Base-by-base conservation (phyloP, 1,284 basidiomycete genomes). In the Cutaneotrichosporon sp. region DNA sequence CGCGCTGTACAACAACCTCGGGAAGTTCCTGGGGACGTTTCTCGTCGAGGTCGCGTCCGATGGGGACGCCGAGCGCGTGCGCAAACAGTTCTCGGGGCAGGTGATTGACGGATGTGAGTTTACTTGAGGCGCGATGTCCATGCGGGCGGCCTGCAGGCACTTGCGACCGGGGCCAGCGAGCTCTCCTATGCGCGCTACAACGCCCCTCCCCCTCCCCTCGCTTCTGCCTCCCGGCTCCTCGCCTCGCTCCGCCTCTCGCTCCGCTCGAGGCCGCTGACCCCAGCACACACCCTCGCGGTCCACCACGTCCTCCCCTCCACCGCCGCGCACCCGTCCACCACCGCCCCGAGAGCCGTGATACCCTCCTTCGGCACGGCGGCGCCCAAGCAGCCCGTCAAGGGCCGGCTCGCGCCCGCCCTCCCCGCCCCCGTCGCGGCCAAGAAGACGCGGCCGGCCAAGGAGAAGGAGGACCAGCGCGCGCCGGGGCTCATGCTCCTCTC, bases 41-140 rank as follows among this genome's bases (percentile, higher is more conserved):
- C 55, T 78, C 16, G 64, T 78, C 7, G 57, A 69, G 38, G 73
- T 77, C 11, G 67, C 54, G 1, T 68, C 59, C 13, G 70, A 68
- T n/a, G 67, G 55, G 0, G 73, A 75, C 36, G 76, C 76, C 0
- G 76, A 78, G 62, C 62, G 60, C 38, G 70, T 78, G 20, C 60
- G 76, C 20, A 24, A 46, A 14, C 60, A 71, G 45, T 77, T 70
- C 59, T 72, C 70, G 13, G 75, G 74, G 4, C 71, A 74, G 55
- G 56, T 66, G n/a, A 73, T 78, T 36, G 76, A 78, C 65, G 67
- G 63, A 13, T 67, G 76, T 77, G 59, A 67, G 76, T 66, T 25
- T 18, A 3, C n/a, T n/a, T n/a, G n/a, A n/a, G n/a, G n/a, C n/a
- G n/a, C n/a, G n/a, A n/a, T n/a, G n/a, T n/a, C n/a, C n/a, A n/a